These are phyloP conservation scores for Saccharomycopsis phalli DNA, from an alignment of 1,139 yeast genomes.

Conservation along the genomic window DNA sequence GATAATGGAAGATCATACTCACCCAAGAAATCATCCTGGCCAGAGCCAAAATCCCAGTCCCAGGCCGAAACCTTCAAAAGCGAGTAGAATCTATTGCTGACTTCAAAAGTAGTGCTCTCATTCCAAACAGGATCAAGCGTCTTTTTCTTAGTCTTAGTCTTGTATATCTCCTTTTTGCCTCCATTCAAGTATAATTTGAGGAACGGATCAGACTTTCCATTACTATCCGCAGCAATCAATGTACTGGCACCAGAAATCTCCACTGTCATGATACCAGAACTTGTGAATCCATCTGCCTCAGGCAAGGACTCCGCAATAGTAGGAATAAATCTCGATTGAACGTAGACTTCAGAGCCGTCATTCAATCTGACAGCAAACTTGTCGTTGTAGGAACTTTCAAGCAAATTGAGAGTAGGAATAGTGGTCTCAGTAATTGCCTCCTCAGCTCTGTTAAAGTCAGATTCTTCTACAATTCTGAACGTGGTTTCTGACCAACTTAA, in stretches of 20 bases:
- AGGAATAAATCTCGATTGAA: slow-evolving; percentile 66
- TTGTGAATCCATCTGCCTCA: slow-evolving; percentile 63
- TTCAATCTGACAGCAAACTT: slow-evolving; percentile 50
- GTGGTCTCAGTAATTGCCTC: slow-evolving; percentile 54
- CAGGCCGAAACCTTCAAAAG: slow-evolving; percentile 47
- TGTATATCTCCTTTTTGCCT: slow-evolving; percentile 46
- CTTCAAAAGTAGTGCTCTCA: slow-evolving; percentile 42
- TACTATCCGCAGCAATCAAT: slow-evolving; percentile 74
- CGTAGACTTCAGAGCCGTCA: slow-evolving; percentile 36
- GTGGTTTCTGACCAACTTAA: slow-evolving; percentile 62
- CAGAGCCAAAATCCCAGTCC: slow-evolving; percentile 94
- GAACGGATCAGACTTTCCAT: slow-evolving; percentile 92
- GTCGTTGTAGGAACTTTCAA: slow-evolving; percentile 54
- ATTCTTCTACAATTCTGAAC: slow-evolving; percentile 51
- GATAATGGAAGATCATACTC: slow-evolving; percentile 49
- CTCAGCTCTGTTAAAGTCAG: slow-evolving; percentile 45
- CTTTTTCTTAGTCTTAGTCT: slow-evolving; percentile 74
- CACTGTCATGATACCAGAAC: slow-evolving; percentile 66
- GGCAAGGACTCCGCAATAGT: slow-evolving; percentile 53
- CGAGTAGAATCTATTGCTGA: slow-evolving; percentile 55
- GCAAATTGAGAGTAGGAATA: slow-evolving; percentile 59
- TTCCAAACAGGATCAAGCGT: slow-evolving; percentile 87
- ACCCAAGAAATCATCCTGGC: slow-evolving; percentile 75
- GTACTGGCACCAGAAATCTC: slow-evolving; percentile 58
- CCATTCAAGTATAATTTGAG: slow-evolving; percentile 59